Evolutionary conservation across 139 green algal genomes (phyloP), one percentile per base, ranked within the genome.

Genomic region (Nannochloris sp.): DNA sequence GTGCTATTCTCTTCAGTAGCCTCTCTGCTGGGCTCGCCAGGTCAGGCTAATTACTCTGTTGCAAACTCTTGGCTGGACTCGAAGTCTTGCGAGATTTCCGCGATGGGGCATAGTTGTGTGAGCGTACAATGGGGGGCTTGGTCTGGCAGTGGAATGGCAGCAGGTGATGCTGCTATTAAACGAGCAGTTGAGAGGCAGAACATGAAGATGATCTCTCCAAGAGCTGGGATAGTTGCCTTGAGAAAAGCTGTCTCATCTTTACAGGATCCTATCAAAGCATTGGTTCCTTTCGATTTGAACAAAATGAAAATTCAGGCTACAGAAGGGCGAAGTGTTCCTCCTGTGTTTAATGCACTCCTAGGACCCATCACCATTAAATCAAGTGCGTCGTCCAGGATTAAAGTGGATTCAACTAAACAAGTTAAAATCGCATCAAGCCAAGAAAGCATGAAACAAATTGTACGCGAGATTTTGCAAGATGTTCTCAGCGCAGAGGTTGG

Each of bases 11-110:
- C 71, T 23, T 78, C 71, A 14, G 69, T 78, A 27, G 85, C 86
- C 3, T 73, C 79, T 27, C 67, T 91, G 46, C 76, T 92, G 43
- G 85, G 86, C 19, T 72, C 78, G 2, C 64, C 81, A 24, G 87
- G 88, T 18, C 87, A 95, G 61, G 74, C 84, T 57, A 86, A 80
- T 69, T 95, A 95, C 70, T 66, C 64, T 57, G 69, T 76, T 10
- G 88, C 87, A 57, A 95, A 95, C 63, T 77, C 72, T 15, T 69
- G 57, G 0, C 63, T 95, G 60, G 85, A 92, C 44, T 69, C 60
- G 2, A 16, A 18, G 14, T 24, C 60, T 29, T 23, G 5, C n/a
- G 57, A 58, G 57, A 9, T 61, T 61, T 61, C n/a, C 67, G 5
- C 82, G 15, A 48, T 61, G 61, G 61, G 61, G 29, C 10, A 43